Base-by-base conservation (phyloP, 345 rosid species). In the Euphorbia tirucalli region DNA sequence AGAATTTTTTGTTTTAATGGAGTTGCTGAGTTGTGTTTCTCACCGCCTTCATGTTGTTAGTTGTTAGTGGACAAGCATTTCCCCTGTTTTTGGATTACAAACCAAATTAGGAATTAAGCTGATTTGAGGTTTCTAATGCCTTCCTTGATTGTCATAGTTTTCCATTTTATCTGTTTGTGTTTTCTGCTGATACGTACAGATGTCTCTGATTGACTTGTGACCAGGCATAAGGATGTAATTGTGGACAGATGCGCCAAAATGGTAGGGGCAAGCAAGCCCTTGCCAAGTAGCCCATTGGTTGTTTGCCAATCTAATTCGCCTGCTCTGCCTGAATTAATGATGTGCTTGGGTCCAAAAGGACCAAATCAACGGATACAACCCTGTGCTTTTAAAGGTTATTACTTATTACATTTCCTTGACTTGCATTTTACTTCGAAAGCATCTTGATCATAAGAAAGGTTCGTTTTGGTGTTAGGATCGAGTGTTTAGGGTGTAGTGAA, bases 341-440 rank as follows among this genome's bases (percentile, higher is more conserved):
- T 50, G 16, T 55, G 80, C 21, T 11, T 32, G 15, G 44, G 61
- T 30, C 58, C 61, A 8, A 44, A 30, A 18, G 62, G 63, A 19
- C 61, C 59, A 54, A 16, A 31, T 60, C 71, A 56, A 58, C 54
- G 18, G 48, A n/a, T 61, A 4, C 68, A 49, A 61, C 35, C 39
- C n/a, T 57, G 28, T 22, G 68, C 69, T 43, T 68, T 70, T 68
- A 58, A 63, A 63, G 74, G 84, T 81, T 5, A 31, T 18, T 28
- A 52, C 25, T 52, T 21, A 22, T 13, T 46, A 19, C 32, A 43
- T 59, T 32, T 24, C 27, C 11, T 21, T 65, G 11, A 11, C 50
- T 61, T 16, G 7, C 64, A 57, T 50, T 2, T n/a, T 59, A 10
- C 15, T 44, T 65, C 15, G 19, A 43, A 43, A 64, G 21, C 46